Conservation (phyloP, 108 stramenopile genomes). For the Epithemia pelagica region DNA sequence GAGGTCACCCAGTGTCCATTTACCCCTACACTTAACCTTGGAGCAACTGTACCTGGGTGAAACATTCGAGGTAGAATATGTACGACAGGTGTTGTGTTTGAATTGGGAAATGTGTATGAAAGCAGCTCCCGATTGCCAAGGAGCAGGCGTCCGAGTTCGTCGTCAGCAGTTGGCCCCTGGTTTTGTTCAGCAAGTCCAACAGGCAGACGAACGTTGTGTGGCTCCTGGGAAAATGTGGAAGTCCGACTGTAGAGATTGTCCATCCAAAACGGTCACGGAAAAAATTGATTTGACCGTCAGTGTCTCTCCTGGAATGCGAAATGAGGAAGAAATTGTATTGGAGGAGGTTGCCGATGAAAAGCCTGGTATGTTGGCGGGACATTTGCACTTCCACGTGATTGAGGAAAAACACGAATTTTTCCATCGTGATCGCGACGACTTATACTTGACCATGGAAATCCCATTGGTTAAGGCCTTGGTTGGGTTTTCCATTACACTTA, state of each 20-base stretch:
- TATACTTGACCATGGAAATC: slow-evolving; percentile 81
- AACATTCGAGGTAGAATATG: slow-evolving; percentile 85
- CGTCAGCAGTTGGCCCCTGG: slow-evolving; percentile 96
- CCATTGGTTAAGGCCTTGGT: slow-evolving; percentile 87
- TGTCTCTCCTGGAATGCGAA: slow-evolving; percentile 71
- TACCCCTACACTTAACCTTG: slow-evolving; percentile 87
- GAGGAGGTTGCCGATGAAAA: slow-evolving; percentile 88
- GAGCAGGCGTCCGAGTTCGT: slow-evolving; percentile 77
- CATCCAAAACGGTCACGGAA: slow-evolving; percentile 88
- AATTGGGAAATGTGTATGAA: slow-evolving; percentile 91
- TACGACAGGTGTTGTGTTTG: slow-evolving; percentile 86
- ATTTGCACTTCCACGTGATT: slow-evolving; percentile 67
- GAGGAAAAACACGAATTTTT: slow-evolving; percentile 45
- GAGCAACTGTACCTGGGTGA: slow-evolving; percentile 91
- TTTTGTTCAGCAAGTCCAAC: slow-evolving; percentile 96
- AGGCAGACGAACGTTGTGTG: slow-evolving; percentile 87
- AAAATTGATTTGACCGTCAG: slow-evolving; percentile 91
- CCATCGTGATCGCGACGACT: slow-evolving; percentile 79
- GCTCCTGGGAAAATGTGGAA: slow-evolving; percentile 93
- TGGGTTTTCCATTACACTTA: slow-evolving; percentile 72
- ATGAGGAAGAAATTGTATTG: slow-evolving; percentile 80
- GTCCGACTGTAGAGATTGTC: slow-evolving; percentile 77
- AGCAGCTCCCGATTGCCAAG: slow-evolving; percentile 80
- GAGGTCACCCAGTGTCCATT: slow-evolving; percentile 85
- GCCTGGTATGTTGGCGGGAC: slow-evolving; percentile 77